Evolutionary conservation across 2,329 filamentous ascomycete genomes (phyloP).

Genomic region (Aspergillus neoniger): DNA sequence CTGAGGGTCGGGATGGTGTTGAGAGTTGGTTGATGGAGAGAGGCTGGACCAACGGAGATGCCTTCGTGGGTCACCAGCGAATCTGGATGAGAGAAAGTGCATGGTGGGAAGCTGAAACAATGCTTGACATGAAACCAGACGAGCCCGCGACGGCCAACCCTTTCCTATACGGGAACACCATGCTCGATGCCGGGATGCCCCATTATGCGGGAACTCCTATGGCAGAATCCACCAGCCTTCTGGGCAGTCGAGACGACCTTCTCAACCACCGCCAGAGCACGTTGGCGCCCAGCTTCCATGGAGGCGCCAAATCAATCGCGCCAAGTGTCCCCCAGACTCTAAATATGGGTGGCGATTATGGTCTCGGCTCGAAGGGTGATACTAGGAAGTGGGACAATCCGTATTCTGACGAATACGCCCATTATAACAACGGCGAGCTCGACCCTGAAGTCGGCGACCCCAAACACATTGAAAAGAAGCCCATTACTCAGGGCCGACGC

Average conservation of each 20-base stretch:
- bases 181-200: conserved; percentile 73
- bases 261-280: conserved; percentile 45
- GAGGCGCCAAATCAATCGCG: conserved; percentile 57
- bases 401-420: conserved; percentile 47
- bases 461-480: conserved; percentile 72
- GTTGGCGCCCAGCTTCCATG: conserved; percentile 51
- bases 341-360: conserved; percentile 77
- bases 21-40: conserved; percentile 92
- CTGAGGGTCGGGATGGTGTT: conserved; percentile 86
- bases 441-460: conserved; percentile 78
- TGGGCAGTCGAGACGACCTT: conserved; percentile 71
- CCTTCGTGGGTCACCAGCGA: conserved; percentile 84
- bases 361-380: conserved; percentile 83
- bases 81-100: conserved; percentile 93
- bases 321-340: conserved; percentile 54
- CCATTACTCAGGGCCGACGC: conserved; percentile 65
- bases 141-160: conserved; percentile 48
- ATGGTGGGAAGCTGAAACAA: conserved; percentile 97
- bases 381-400: conserved; percentile 63
- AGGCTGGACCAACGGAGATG: conserved; percentile 97
- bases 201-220: conserved; percentile 58
- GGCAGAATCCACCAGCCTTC: conserved; percentile 61
- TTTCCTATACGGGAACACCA: conserved; percentile 57
- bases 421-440: conserved; percentile 71
- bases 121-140: conserved; percentile 83